Base-by-base conservation (phyloP, 169 alveolate species). In the Plasmodium fragile region DNA sequence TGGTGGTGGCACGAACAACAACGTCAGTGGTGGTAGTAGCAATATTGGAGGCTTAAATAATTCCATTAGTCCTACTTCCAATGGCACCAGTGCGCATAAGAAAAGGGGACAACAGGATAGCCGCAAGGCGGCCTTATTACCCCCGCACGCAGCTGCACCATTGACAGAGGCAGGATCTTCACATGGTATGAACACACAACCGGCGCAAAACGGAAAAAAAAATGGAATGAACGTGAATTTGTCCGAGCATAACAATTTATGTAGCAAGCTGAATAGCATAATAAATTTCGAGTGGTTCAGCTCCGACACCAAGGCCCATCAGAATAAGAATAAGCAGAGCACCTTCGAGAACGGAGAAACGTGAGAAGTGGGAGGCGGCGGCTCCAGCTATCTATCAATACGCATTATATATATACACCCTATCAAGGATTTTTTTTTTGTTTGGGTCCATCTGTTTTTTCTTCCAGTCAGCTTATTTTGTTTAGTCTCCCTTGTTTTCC, bases 231-330 rank as follows among this genome's bases (percentile, higher is more conserved):
- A n/a, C 59, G 28, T 83, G n/a, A 49, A 73, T 77, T 75, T 73
- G 18, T 1, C 41, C n/a, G 93, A 85, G 34, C 77, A 82, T 0
- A 85, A 85, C 59, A 85, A 45, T 85, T n/a, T 87, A n/a, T 55
- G 94, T 18, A 28, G 55, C 65, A 89, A 89, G 52, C 52, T 89
- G 34, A 89, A 78, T 45, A 55, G 94, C 72, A 55, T 89, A 30
- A 89, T 89, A 1, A 89, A 89, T 36, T 78, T 89, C 53, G 94
- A 77, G 71, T 89, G 90, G 87, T 30, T 52, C 18, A 72, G 49
- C 22, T 39, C 83, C 25, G 84, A 85, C 41, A 7, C 43, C 45
- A 85, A 85, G 30, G 4, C 79, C 6, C 52, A 52, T 75, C 52
- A 22, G 80, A 85, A 72, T 77, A 83, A 18, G 10, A 85, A 28